Evolutionary conservation across 2,329 filamentous ascomycete genomes (phyloP).

Genomic region (Xylariales sp.): DNA sequence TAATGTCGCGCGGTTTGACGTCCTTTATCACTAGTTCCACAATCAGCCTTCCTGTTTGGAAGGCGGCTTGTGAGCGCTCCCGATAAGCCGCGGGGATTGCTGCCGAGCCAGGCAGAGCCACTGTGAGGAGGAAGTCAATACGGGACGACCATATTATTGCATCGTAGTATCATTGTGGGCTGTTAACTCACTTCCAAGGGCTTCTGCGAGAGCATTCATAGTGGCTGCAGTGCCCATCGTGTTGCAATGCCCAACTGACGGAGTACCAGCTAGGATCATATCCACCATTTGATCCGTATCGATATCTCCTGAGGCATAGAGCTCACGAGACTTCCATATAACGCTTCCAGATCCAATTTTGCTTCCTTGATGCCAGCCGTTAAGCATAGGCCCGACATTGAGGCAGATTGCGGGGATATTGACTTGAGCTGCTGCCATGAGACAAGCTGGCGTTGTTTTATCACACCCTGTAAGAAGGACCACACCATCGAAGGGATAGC

Average conservation of each 20-base stretch:
- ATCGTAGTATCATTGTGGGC: too few species aligned
- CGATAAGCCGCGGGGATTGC: constrained; percentile 48
- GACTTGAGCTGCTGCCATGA: constrained; percentile 48
- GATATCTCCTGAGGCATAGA: constrained; percentile 41
- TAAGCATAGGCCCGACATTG: constrained; percentile 49
- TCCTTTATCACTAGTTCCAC: constrained; percentile 45
- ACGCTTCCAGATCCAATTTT: constrained; percentile 40
- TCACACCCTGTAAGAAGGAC: constrained; percentile 48
- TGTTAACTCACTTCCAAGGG: too few species aligned
- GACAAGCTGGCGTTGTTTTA: constrained; percentile 45
- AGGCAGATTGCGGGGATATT: constrained; percentile 47
- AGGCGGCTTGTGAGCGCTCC: constrained; percentile 41
- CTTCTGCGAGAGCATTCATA: constrained; percentile 48
- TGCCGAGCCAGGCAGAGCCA: constrained; percentile 46
- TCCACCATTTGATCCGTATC: constrained; percentile 38
- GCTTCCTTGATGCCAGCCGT: constrained; percentile 37
- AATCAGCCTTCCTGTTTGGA: constrained; percentile 42
- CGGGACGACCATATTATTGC: too few species aligned
- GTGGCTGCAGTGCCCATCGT: constrained; percentile 51
- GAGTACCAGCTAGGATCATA: constrained; percentile 34
- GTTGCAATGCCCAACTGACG: constrained; percentile 44
- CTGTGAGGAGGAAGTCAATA: too few species aligned
- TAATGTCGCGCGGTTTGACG: constrained; percentile 47
- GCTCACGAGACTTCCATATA: constrained; percentile 43
- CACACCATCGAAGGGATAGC: constrained; percentile 45